Conservation (phyloP, 306 rosid genomes). For the Pyrus communis region DNA sequence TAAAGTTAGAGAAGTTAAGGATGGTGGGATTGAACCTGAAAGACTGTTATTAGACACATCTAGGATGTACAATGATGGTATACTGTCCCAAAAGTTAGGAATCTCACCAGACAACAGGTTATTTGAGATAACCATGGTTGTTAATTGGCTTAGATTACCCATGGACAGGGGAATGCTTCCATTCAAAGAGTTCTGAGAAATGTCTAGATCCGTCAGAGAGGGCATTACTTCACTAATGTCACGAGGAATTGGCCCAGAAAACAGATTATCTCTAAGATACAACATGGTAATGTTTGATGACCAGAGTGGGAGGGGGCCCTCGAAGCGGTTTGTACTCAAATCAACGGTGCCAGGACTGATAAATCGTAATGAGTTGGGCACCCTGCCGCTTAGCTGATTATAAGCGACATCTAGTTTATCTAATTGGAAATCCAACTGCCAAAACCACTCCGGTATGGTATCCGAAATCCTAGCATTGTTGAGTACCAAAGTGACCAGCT, state of each 20-base stretch:
- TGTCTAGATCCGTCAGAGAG: not conserved
- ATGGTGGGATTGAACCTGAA: constrained; percentile 13
- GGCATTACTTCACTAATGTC: constrained; percentile 11
- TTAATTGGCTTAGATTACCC: not conserved
- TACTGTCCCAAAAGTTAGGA: constrained; percentile 8
- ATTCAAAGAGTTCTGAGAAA: not conserved
- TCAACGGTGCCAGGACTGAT: not conserved
- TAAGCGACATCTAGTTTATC: not conserved
- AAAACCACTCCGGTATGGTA: constrained; percentile 17
- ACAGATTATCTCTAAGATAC: not conserved
- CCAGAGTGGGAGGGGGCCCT: constrained; percentile 20
- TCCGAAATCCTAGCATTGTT: constrained; percentile 3
- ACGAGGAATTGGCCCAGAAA: constrained; percentile 25
- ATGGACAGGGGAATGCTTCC: constrained; percentile 13
- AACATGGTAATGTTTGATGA: constrained; percentile 6
- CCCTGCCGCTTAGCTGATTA: too few relatives aligned
- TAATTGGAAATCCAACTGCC: constrained; percentile 16
- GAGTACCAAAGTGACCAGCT: not conserved
- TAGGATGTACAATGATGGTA: not conserved
- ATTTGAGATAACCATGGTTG: constrained; percentile 4
- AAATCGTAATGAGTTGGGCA: too few relatives aligned
- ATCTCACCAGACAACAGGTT: constrained; percentile 19
- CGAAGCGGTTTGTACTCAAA: not conserved
- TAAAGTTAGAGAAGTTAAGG: not conserved
- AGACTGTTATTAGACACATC: constrained; percentile 12